phyloP scores from a whole-genome alignment of 108 stramenopile genomes.

The Pseudonitzschia delicatissima region DNA sequence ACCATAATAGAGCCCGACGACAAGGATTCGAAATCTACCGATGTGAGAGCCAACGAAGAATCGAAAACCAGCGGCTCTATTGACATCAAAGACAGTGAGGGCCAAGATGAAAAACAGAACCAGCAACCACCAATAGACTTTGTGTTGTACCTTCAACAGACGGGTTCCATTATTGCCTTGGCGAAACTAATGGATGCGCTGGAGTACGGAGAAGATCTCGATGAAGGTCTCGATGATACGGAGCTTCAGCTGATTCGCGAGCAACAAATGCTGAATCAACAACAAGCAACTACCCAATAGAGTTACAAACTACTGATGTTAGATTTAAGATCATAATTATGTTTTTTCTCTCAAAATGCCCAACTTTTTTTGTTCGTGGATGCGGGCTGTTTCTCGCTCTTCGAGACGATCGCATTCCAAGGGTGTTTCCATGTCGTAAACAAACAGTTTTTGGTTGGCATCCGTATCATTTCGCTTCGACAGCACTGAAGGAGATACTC shows the following conservation, averaged over 20 bases:
- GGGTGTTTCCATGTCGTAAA: background rate
- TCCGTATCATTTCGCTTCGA: background rate
- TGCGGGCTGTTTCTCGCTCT: background rate
- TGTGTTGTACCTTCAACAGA: constrained; percentile 77
- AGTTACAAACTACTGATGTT: background rate
- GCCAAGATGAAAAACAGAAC: constrained; percentile 44
- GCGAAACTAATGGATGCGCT: constrained; percentile 86
- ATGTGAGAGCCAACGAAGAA: constrained; percentile 14
- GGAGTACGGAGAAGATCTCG: constrained; percentile 62
- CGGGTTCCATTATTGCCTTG: constrained; percentile 81
- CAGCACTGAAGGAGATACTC: background rate
- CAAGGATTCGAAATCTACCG: constrained; percentile 14
- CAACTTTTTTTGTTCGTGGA: constrained; percentile 9
- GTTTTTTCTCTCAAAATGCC: background rate
- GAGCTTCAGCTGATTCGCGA: constrained; percentile 40
- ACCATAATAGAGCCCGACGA: constrained; percentile 34
- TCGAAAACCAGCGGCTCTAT: constrained; percentile 26
- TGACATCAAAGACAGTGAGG: constrained; percentile 49
- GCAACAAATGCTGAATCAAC: constrained; percentile 29
- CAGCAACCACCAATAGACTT: constrained; percentile 77
- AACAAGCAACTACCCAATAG: constrained; percentile 28
- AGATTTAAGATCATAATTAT: background rate
- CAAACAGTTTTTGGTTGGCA: background rate
- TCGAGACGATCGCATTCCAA: constrained; percentile 9
- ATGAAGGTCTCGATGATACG: constrained; percentile 43